Evolutionary conservation across 257 asterid species (phyloP).

Genomic region (Solanum appendiculatum): DNA sequence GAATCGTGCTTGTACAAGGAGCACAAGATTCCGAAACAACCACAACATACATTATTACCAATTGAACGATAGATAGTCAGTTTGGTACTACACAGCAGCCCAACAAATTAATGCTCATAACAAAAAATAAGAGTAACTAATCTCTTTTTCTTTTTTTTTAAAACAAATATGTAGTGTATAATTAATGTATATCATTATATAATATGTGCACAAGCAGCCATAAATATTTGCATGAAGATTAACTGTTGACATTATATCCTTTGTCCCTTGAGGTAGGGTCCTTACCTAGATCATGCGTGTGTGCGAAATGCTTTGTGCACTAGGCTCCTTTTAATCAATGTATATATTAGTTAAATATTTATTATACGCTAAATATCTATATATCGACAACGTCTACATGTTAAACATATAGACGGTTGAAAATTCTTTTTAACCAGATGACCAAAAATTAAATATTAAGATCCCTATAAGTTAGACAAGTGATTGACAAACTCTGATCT

Average conservation of each 20-base stretch:
- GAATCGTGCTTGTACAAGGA: neutral
- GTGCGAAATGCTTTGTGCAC: rapidly evolving
- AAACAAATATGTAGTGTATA: neutral
- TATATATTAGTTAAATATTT: too few relatives aligned
- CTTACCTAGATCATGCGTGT: rapidly evolving
- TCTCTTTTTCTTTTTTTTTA: neutral
- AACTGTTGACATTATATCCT: neutral
- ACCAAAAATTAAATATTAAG: neutral
- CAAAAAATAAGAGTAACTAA: neutral
- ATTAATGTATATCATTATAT: neutral
- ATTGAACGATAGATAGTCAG: neutral
- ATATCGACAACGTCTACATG: too few relatives aligned
- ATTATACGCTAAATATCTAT: too few relatives aligned
- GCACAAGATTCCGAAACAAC: neutral
- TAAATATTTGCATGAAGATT: neutral
- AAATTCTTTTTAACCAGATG: neutral
- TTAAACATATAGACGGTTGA: neutral
- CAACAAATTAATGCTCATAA: neutral
- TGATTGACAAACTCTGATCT: neutral
- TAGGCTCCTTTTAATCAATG: too few relatives aligned
- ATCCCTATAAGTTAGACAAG: neutral
- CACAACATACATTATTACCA: neutral
- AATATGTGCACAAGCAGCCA: neutral
- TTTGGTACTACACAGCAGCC: neutral
- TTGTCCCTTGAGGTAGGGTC: neutral